These are phyloP conservation scores for Penicilliopsis zonata DNA, from an alignment of 495 filamentous ascomycete genomes.

Conservation along the genomic window DNA sequence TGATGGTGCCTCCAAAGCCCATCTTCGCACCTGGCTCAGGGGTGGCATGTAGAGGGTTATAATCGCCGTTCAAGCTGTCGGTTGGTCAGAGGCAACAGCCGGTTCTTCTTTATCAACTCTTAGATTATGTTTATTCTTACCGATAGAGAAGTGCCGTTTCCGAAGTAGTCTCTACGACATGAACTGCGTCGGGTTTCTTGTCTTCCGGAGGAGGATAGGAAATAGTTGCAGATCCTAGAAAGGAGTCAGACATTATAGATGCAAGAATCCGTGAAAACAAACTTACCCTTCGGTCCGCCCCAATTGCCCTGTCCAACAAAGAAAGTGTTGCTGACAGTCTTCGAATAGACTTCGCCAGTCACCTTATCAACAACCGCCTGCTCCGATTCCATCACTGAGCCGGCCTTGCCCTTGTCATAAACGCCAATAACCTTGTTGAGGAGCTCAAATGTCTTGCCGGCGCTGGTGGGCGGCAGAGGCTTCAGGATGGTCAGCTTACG, in stretches of 20 bases:
- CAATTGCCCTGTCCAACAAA: conserved; percentile 76
- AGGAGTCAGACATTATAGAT: not conserved
- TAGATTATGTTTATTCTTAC: no score
- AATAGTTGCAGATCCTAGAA: conserved; percentile 49
- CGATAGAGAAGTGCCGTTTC: conserved; percentile 69
- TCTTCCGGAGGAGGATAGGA: conserved; percentile 64
- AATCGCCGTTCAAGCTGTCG: conserved; percentile 68
- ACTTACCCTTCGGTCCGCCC: conserved; percentile 79
- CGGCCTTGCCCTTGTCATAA: conserved; percentile 83
- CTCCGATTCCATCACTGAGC: conserved; percentile 73
- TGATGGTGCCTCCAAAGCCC: conserved; percentile 82
- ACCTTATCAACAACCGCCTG: conserved; percentile 58
- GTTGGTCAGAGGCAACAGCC: conserved; percentile 5
- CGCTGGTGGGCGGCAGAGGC: conserved; percentile 60
- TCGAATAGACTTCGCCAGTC: conserved; percentile 60
- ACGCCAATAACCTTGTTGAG: conserved; percentile 73
- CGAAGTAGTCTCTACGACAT: conserved; percentile 50
- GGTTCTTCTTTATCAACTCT: conserved; percentile 1
- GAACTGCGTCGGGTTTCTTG: conserved; percentile 62
- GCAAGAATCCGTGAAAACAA: not conserved
- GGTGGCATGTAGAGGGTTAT: conserved; percentile 80
- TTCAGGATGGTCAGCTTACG: conserved; percentile 68
- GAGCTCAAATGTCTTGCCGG: conserved; percentile 62
- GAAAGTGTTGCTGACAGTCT: conserved; percentile 57
- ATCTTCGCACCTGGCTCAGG: conserved; percentile 76